Evolutionary conservation across 352 stramenopile species (phyloP), one percentile per base, ranked within the genome.

Genomic region (Phytophthora kernoviae): DNA sequence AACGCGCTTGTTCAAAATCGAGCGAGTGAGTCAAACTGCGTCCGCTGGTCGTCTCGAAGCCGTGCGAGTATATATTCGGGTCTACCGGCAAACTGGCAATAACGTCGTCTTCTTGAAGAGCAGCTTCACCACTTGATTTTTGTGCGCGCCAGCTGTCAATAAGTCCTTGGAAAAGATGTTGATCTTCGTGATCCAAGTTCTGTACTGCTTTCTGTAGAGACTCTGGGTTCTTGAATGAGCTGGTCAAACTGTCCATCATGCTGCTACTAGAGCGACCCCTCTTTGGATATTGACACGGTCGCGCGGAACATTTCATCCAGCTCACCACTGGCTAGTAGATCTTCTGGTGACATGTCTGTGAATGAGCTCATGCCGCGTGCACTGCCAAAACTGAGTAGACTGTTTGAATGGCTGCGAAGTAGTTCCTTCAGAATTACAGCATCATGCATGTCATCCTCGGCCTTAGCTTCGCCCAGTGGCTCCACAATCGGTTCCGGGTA

Each of bases 251-350:
- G 33, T 81, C 70, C 53, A 79, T 73, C 53, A 69, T 70, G 27
- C 42, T 74, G 44, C 24, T 67, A 33, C 45, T 58, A 0, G 55
- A 64, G 40, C 64, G 62, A 2, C 33, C 33, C 36, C 26, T 52
- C 88, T 36, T 79, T 74, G 41, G 74, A 81, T 54, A 93, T 82
- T 21, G 79, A 93, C 20, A 91, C 70, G 0, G 81, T 77, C 3
- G 81, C 75, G 20, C 75, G 73, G 32, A 93, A 79, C 71, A 93
- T 91, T 52, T 93, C 84, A 42, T 93, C 84, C 36, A 93, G 66
- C 65, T 93, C 84, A 4, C 84, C 84, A 70, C 84, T 93, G 4
- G 77, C 84, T 17, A 93, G 70, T 24, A 93, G 52, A 26, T 91
- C 84, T 27, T 93, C 84, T 0, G 84, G 84, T 24, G 81, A 91